phyloP scores from a whole-genome alignment of 148 eudicot species.

The Vaccinium vitisidaea region DNA sequence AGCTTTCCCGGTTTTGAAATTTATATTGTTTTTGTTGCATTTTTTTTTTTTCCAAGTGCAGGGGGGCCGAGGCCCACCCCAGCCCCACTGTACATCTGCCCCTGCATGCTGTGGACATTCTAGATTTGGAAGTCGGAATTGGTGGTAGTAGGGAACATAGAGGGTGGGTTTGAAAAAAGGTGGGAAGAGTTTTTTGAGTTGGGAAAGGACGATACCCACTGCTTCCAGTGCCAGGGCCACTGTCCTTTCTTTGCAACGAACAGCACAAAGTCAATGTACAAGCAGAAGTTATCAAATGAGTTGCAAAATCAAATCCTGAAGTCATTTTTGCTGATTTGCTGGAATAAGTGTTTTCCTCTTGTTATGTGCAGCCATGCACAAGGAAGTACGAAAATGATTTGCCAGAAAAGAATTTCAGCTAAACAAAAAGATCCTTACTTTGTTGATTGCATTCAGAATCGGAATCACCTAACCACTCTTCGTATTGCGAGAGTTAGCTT shows the following conservation, averaged over 20 bases:
- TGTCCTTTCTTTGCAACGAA: background rate
- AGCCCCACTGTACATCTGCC: too few relatives aligned
- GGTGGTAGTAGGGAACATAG: background rate
- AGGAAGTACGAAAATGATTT: background rate
- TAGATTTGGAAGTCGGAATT: too few relatives aligned
- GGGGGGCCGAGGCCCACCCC: too few relatives aligned
- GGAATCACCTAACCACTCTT: background rate
- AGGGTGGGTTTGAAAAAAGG: background rate
- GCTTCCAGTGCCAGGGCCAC: background rate
- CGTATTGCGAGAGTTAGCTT: background rate
- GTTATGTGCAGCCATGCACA: background rate
- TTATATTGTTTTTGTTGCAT: too few relatives aligned
- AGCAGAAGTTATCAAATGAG: background rate
- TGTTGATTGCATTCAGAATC: background rate
- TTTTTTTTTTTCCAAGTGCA: too few relatives aligned
- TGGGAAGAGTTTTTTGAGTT: background rate
- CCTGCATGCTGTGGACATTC: too few relatives aligned
- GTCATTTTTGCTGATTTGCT: background rate
- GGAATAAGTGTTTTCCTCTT: background rate
- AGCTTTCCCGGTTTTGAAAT: too few relatives aligned
- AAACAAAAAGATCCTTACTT: background rate
- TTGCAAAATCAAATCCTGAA: background rate
- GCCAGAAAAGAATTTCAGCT: background rate
- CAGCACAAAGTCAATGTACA: background rate
- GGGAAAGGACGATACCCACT: background rate